Evolutionary conservation across 441 rosid genomes (phyloP).

Genomic region (Gossypium davidsonii): DNA sequence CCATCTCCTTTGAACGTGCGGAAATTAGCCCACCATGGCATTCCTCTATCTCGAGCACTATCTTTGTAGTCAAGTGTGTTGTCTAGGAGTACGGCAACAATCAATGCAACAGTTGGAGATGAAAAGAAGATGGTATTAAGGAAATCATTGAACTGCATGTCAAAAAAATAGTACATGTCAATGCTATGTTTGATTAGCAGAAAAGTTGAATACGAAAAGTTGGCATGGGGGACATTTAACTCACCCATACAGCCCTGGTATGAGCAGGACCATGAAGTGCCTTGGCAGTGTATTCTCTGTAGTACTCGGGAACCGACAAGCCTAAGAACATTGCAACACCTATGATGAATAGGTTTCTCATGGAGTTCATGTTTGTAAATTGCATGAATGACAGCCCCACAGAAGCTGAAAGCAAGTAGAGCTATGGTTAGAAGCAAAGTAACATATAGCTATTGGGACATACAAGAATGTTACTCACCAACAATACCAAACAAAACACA

Average conservation of each 20-base stretch:
- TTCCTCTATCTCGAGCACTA: slow-evolving; percentile 82
- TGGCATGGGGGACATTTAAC: slow-evolving; percentile 1
- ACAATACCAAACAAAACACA: slow-evolving; percentile 93
- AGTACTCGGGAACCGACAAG: slow-evolving; percentile 82
- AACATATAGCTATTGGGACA: neutral
- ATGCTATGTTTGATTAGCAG: neutral
- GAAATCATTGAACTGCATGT: slow-evolving; percentile 87
- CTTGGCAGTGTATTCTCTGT: slow-evolving; percentile 69
- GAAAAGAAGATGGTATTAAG: slow-evolving; percentile 92
- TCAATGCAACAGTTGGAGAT: slow-evolving; percentile 81
- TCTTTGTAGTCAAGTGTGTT: slow-evolving; percentile 92
- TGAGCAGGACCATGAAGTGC: slow-evolving; percentile 95
- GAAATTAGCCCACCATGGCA: slow-evolving; percentile 99
- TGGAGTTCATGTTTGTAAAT: slow-evolving; percentile 98
- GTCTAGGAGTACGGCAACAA: slow-evolving; percentile 80
- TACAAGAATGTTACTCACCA: slow-evolving; percentile 35
- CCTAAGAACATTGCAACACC: slow-evolving; percentile 93
- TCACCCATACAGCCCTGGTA: slow-evolving; percentile 86
- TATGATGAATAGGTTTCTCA: slow-evolving; percentile 83
- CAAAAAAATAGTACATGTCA: slow-evolving; percentile 1
- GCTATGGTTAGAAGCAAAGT: slow-evolving; percentile 2
- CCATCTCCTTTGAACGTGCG: slow-evolving; percentile 88
- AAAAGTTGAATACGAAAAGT: neutral
- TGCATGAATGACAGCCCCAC: slow-evolving; percentile 95
- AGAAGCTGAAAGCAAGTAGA: slow-evolving; percentile 49